Base-by-base conservation (phyloP, 345 rosid species). In the Linum tenue region DNA sequence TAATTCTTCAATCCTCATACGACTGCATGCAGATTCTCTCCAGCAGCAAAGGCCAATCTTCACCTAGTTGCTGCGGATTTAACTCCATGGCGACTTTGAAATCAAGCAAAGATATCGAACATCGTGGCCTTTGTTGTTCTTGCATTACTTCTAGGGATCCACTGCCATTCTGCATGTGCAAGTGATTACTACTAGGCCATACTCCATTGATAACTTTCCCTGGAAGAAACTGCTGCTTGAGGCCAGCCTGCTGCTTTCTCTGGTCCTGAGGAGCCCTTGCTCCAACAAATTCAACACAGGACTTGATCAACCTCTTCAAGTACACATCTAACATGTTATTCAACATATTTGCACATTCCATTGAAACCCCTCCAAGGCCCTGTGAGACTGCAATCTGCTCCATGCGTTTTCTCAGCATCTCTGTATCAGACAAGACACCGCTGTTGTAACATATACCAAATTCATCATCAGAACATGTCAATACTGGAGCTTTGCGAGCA, bases 41-140 rank as follows among this genome's bases (percentile, higher is more conserved):
- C 67, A 78, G 72, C 71, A 75, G 66, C 80, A 71, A 61, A 39
- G 83, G 80, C 83, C 87, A 78, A 60, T 78, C 73, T 73, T 76
- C 84, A 37, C 83, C 81, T 6, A 79, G 87, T 56, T 76, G 80
- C 65, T 70, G 84, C 48, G 83, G 84, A 57, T 57, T 55, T 44
- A 40, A 53, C 17, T 15, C 61, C 40, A 17, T 39, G 31, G 79
- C 79, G 39, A 70, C 74, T 51, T 72, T 74, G 62, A 80, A 74
- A 71, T 80, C 83, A 53, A 71, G 70, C 59, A 74, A 41, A 0
- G 83, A 77, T 57, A 74, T 67, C 12, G 67, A 60, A 22, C 60
- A 51, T 2, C 59, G 69, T 12, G 64, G 61, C 36, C 39, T 66
- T 64, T 64, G 71, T 64, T 64, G 71, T 59, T 69, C 73, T 56